These are phyloP conservation scores for Amanita brunnescens DNA, from an alignment of 768 basidiomycete genomes.

Conservation along the genomic window DNA sequence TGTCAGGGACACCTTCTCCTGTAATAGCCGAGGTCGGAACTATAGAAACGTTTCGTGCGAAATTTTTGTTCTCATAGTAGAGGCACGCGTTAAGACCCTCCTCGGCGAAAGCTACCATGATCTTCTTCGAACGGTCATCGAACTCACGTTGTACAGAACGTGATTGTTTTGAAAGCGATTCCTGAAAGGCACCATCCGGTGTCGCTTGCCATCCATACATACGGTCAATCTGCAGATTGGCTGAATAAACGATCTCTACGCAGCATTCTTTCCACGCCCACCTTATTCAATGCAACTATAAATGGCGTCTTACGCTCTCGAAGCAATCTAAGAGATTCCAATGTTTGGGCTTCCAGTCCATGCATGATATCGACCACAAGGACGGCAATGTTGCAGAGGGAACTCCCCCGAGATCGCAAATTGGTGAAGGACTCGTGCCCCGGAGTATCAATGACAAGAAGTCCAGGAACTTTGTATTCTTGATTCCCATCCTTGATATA, in stretches of 20 bases:
- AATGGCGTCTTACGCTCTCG: conserved; percentile 94
- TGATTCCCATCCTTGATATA: conserved; percentile 55
- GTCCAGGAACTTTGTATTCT: conserved; percentile 96
- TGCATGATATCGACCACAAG: conserved; percentile 99
- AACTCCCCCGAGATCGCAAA: conserved; percentile 89
- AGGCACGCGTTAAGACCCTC: conserved; percentile 92
- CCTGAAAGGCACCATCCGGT: conserved; percentile 87
- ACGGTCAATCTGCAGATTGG: conserved; percentile 74
- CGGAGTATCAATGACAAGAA: conserved; percentile 95
- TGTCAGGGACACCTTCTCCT: conserved; percentile 97
- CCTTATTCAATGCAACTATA: conserved; percentile 98
- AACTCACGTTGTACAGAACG: conserved; percentile 82
- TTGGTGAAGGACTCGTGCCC: conserved; percentile 99
- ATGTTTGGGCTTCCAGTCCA: conserved; percentile 94
- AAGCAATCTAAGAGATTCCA: conserved; percentile 89
- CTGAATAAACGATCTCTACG: conserved; percentile 3
- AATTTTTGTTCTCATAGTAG: conserved; percentile 97
- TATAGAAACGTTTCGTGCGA: conserved; percentile 88
- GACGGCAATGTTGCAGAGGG: conserved; percentile 97
- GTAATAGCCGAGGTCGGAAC: conserved; percentile 98
- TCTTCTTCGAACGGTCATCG: conserved; percentile 77
- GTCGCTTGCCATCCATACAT: conserved; percentile 92
- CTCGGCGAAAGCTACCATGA: conserved; percentile 92
- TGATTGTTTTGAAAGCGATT: conserved; percentile 79
- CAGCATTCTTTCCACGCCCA: conserved; percentile 17